Evolutionary conservation across 257 asterid species (phyloP).

Genomic region (Rubia yunnanensis): DNA sequence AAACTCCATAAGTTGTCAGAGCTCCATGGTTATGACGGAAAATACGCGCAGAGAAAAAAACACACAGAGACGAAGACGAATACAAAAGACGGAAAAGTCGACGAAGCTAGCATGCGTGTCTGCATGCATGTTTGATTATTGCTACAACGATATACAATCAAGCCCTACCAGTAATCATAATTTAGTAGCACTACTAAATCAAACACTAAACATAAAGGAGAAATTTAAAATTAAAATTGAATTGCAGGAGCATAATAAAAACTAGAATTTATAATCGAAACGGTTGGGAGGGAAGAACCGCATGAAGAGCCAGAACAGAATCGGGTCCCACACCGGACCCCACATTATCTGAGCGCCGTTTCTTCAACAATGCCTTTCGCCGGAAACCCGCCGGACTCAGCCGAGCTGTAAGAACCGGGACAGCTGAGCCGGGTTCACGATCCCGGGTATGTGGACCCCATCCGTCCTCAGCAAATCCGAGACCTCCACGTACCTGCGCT

Average conservation of each 20-base stretch:
- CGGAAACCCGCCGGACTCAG: background rate
- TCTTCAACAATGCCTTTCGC: too few relatives aligned
- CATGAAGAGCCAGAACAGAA: background rate
- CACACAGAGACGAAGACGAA: background rate
- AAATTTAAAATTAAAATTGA: background rate
- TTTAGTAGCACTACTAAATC: background rate
- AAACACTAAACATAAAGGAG: background rate
- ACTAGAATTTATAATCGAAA: background rate
- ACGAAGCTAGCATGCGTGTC: background rate
- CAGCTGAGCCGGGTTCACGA: conserved; percentile 29
- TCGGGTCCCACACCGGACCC: background rate
- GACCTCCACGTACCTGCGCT: conserved; percentile 20
- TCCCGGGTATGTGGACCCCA: conserved; percentile 30
- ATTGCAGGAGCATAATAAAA: conserved; percentile 6
- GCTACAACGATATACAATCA: background rate
- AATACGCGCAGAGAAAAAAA: background rate
- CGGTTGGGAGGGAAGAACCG: conserved; percentile 2
- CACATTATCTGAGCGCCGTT: background rate
- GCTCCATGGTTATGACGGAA: background rate
- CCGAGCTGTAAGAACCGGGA: conserved; percentile 20
- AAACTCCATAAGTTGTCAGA: background rate
- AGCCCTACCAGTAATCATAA: background rate
- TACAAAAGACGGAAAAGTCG: background rate
- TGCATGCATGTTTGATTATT: conserved; percentile 4
- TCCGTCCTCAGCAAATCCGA: conserved; percentile 22